A percentile compares a stretch with the other conserved stretches of the same genome.
These are phyloP conservation scores for Colletotrichum godetiae DNA, from an alignment of 2,329 filamentous ascomycete genomes.

Conservation along the genomic window DNA sequence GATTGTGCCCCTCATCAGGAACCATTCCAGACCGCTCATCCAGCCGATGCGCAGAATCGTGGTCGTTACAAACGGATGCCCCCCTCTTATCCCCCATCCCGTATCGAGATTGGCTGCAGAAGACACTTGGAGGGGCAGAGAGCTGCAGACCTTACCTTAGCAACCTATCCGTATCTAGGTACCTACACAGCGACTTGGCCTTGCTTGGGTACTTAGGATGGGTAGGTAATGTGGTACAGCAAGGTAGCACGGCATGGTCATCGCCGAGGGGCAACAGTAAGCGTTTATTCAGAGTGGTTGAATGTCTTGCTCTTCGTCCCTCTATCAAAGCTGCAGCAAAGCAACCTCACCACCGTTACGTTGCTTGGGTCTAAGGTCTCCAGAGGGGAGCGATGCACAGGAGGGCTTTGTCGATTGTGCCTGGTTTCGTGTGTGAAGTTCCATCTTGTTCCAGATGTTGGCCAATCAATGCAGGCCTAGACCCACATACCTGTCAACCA, in stretches of 20 bases:
- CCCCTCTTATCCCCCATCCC: not conserved
- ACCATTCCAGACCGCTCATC: slow-evolving; percentile 32
- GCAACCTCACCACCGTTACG: no score
- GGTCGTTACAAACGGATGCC: slow-evolving; percentile 7
- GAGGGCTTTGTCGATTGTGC: slow-evolving; percentile 21
- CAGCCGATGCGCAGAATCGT: not conserved
- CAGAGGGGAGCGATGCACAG: not conserved
- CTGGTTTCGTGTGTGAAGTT: slow-evolving; percentile 36
- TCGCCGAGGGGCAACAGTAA: not conserved
- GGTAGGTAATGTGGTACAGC: not conserved
- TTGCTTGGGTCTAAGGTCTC: no score
- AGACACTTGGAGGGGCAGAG: slow-evolving; percentile 22
- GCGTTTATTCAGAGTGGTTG: not conserved
- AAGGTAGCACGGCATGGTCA: not conserved
- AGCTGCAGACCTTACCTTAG: no score
- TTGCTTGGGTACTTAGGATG: not conserved
- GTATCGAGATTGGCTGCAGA: slow-evolving; percentile 15
- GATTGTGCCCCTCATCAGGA: not conserved
- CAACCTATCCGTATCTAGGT: not conserved
- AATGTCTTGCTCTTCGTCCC: no score
- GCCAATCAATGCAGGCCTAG: slow-evolving; percentile 30
- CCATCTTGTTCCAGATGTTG: slow-evolving; percentile 34
- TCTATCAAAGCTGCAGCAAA: no score
- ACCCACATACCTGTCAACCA: not conserved
- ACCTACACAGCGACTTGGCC: not conserved